Evolutionary conservation across 2,329 filamentous ascomycete species (phyloP).

Genomic region (Phialophora verrucosa): DNA sequence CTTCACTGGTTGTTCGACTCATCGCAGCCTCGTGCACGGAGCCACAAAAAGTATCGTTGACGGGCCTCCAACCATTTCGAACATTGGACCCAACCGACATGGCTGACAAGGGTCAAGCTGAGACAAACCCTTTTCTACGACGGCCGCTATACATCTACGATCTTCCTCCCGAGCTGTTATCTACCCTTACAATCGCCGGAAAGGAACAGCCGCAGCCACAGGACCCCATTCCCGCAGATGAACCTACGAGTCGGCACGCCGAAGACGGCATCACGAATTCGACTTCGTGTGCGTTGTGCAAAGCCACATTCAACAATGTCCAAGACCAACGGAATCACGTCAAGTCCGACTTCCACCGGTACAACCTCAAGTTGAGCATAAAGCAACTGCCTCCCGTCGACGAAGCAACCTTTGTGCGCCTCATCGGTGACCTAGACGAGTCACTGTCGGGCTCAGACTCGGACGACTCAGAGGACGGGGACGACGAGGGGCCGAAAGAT

Average conservation of each 20-base stretch:
- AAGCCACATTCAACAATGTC: conserved; percentile 71
- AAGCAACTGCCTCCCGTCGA: conserved; percentile 73
- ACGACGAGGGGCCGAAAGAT: conserved; percentile 48
- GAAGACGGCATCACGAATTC: conserved; percentile 57
- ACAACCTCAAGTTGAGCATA: conserved; percentile 92
- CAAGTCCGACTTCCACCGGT: conserved; percentile 88
- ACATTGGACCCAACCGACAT: conserved; percentile 6
- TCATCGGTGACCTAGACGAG: conserved; percentile 86
- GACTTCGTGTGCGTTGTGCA: conserved; percentile 82
- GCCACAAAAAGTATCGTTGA: not conserved
- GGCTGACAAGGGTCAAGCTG: conserved; percentile 29
- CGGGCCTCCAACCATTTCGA: not conserved
- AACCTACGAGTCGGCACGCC: not conserved
- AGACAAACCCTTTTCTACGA: conserved; percentile 46
- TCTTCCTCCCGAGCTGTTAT: conserved; percentile 74
- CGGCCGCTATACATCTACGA: conserved; percentile 73
- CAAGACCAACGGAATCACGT: conserved; percentile 84
- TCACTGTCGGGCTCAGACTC: conserved; percentile 82
- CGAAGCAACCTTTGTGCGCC: conserved; percentile 83
- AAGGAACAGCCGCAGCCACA: conserved; percentile 36
- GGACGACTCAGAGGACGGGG: conserved; percentile 70
- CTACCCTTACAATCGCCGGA: conserved; percentile 62
- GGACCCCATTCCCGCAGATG: conserved; percentile 15
- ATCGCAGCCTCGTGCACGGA: not conserved
- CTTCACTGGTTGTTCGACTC: not conserved